phyloP scores from a whole-genome alignment of 257 asterid genomes.

The Petunia axillaris region DNA sequence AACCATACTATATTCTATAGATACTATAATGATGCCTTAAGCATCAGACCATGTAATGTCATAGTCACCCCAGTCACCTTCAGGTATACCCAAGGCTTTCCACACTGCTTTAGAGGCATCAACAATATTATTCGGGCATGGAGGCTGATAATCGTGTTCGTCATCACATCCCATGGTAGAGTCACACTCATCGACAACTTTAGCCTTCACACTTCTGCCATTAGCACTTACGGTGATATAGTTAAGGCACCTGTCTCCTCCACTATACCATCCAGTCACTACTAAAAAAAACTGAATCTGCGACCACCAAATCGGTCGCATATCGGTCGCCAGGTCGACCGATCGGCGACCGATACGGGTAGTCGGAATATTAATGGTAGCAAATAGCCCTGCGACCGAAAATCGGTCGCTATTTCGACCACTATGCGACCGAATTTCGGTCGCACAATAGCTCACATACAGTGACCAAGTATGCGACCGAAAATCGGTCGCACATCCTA shows the following conservation, averaged over 20 bases:
- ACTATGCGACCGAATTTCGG: too few relatives aligned
- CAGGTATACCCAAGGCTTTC: constrained; percentile 44
- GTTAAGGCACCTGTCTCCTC: constrained; percentile 38
- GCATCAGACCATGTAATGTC: constrained; percentile 50
- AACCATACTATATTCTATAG: neutral
- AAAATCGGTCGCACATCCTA: too few relatives aligned
- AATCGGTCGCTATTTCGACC: too few relatives aligned
- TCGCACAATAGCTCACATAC: too few relatives aligned
- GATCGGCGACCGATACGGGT: too few relatives aligned
- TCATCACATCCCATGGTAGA: constrained; percentile 53
- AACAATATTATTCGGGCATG: constrained; percentile 53
- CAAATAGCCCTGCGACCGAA: too few relatives aligned
- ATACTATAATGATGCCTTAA: neutral
- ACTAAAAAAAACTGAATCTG: too few relatives aligned
- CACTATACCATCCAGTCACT: constrained; percentile 53
- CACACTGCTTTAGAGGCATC: constrained; percentile 55
- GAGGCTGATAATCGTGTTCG: constrained; percentile 53
- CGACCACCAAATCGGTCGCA: too few relatives aligned
- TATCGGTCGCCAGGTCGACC: too few relatives aligned
- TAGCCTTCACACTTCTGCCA: constrained; percentile 42
- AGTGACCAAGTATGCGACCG: too few relatives aligned
- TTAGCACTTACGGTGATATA: constrained; percentile 35
- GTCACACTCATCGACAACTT: constrained; percentile 55
- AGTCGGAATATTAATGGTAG: too few relatives aligned
- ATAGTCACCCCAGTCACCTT: constrained; percentile 40